Conservation (phyloP, 495 filamentous ascomycete species). For the Aspergillus homomorphus region DNA sequence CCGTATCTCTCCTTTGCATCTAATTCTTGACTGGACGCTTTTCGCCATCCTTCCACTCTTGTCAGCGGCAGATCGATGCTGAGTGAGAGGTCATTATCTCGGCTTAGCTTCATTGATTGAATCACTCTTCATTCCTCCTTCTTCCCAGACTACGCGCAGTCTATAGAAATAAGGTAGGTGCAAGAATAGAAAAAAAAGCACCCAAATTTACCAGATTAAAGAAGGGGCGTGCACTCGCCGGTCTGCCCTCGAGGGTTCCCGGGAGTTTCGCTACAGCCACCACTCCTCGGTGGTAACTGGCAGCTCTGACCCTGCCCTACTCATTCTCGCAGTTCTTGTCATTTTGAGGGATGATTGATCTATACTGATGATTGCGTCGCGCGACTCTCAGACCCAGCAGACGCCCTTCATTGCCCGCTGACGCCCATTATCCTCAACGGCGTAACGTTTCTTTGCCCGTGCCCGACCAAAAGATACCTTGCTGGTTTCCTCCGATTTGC, state of each 20-base stretch:
- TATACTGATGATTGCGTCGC: constrained; percentile 22
- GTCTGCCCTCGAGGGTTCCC: constrained; percentile 1
- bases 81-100: background rate
- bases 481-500: constrained; percentile 4
- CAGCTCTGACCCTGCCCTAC: constrained; percentile 10
- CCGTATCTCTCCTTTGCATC: background rate
- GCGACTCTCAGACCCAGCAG: constrained; percentile 20
- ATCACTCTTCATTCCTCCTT: background rate
- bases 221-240: background rate
- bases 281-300: constrained; percentile 12
- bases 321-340: constrained; percentile 6
- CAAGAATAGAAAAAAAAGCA: constrained; percentile 5
- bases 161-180: background rate
- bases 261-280: constrained; percentile 10
- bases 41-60: background rate
- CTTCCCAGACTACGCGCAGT: background rate
- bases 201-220: background rate
- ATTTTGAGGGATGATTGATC: constrained; percentile 16
- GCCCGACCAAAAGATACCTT: background rate
- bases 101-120: background rate
- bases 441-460: constrained; percentile 2
- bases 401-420: constrained; percentile 19
- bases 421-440: constrained; percentile 8
- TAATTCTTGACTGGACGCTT: background rate
- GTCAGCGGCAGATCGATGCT: background rate